Conservation (phyloP, 805 yeast species). For the Teunomyces pallodes region DNA sequence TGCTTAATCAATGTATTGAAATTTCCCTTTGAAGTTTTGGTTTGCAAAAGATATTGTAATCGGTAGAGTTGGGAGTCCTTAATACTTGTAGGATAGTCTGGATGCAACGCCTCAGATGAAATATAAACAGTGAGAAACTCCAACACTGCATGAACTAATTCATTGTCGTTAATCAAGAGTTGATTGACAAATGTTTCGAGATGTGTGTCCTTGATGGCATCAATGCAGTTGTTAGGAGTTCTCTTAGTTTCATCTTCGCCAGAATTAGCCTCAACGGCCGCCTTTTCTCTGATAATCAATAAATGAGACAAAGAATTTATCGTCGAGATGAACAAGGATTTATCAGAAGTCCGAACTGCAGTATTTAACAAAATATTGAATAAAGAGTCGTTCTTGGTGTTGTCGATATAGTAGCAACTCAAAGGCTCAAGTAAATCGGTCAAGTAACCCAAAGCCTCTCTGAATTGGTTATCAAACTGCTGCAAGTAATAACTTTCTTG, state of each 20-base stretch:
- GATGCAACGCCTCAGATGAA: conserved; percentile 52
- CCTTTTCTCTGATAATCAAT: conserved; percentile 41
- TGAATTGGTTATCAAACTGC: conserved; percentile 31
- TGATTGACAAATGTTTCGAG: conserved; percentile 57
- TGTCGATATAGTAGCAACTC: conserved; percentile 78
- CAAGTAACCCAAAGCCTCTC: conserved; percentile 64
- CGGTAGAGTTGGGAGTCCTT: conserved; percentile 33
- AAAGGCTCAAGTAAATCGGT: conserved; percentile 83
- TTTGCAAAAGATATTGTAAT: conserved; percentile 49
- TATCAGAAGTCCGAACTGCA: conserved; percentile 56
- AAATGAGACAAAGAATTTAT: conserved; percentile 78
- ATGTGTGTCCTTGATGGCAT: conserved; percentile 31
- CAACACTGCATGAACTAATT: conserved; percentile 66
- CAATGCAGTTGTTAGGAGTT: conserved; percentile 37
- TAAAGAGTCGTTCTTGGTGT: conserved; percentile 64
- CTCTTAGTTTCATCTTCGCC: conserved; percentile 14
- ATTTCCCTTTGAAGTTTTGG: conserved; percentile 48
- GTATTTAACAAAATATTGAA: conserved; percentile 55
- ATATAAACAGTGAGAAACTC: conserved; percentile 82
- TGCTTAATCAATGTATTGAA: conserved; percentile 53
- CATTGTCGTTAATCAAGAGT: conserved; percentile 66
- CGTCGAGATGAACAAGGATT: conserved; percentile 64
- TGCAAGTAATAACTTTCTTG: conserved; percentile 15
- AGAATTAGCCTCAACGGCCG: conserved; percentile 12
- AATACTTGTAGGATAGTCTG: conserved; percentile 25